Evolutionary conservation across 441 rosid genomes (phyloP), one percentile per base, ranked within the genome.

Genomic region (Croton setiger): DNA sequence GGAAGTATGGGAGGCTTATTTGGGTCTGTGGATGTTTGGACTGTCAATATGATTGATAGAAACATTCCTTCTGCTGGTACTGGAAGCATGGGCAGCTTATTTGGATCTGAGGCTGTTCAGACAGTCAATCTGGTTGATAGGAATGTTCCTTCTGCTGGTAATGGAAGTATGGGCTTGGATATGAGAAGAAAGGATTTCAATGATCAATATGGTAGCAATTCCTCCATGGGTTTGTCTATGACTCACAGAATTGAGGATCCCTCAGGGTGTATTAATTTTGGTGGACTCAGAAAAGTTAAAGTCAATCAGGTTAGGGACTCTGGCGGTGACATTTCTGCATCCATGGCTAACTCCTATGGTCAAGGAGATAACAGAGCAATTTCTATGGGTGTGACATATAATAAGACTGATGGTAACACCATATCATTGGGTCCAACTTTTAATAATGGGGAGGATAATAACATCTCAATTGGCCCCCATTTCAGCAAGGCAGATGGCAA

Each of bases 201-300:
- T 54, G 83, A 79, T 56, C 87, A 79, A 33, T 81, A 76, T 79
- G 79, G 67, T 18, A 72, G 71, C 74, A 83, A 76, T 64, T 75
- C 89, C 51, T 80, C 82, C 13, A 78, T 86, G 67, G 79, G 82
- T 72, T 77, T 88, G 70, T 83, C 91, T 27, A 75, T 83, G 81
- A 71, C 85, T 45, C 85, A 76, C 54, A 55, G 68, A 18, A 52
- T 68, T 44, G 86, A 84, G 67, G 86, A 82, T 79, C 78, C 80
- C n/a, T 72, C 81, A 23, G 74, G 79, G 17, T 75, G 78, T 60
- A 71, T 81, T 21, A 76, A 73, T 73, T 78, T 68, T 80, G 83
- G 83, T 55, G 89, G 86, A 62, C 80, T 83, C 55, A 80, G 89
- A 80, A 88, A 88, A 74, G 89, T 83, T 33, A 84, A 80, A 78